Conservation (phyloP, 129 eudicot genomes). For the Sambucus nigra region DNA sequence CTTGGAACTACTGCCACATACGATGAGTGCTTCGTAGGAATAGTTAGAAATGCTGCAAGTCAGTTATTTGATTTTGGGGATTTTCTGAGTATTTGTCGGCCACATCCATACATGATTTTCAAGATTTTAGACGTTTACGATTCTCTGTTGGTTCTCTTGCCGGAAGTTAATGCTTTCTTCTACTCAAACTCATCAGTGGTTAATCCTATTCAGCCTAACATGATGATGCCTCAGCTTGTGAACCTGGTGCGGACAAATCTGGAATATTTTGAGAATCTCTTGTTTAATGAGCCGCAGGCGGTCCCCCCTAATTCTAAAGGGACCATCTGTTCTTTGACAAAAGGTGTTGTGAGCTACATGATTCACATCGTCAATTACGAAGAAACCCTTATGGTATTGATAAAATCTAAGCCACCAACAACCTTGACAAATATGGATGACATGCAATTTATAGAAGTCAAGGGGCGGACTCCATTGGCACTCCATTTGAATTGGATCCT, state of each 20-base stretch:
- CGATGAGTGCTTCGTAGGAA: constrained; percentile 5
- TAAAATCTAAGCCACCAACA: constrained; percentile 12
- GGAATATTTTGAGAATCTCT: constrained; percentile 12
- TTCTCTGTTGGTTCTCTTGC: neutral
- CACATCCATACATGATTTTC: neutral
- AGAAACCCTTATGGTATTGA: constrained; percentile 5
- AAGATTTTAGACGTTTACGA: constrained; percentile 3
- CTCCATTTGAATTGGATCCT: constrained; percentile 25
- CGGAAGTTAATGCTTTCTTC: neutral
- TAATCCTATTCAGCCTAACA: neutral
- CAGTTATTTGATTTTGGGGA: constrained; percentile 5
- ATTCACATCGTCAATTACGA: constrained; percentile 5
- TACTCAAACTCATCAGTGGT: neutral
- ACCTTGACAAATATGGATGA: neutral
- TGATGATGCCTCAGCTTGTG: neutral
- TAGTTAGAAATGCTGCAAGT: constrained; percentile 2
- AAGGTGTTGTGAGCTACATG: constrained; percentile 9
- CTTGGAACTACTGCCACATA: too few species aligned
- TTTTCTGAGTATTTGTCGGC: neutral
- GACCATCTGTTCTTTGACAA: neutral
- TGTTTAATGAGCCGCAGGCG: constrained; percentile 8
- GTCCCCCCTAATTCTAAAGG: constrained; percentile 2
- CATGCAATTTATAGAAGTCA: neutral
- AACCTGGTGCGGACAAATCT: neutral
- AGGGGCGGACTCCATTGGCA: constrained; percentile 7